Conservation (phyloP, 2,329 filamentous ascomycete species). For the Paraphoma sp. region DNA sequence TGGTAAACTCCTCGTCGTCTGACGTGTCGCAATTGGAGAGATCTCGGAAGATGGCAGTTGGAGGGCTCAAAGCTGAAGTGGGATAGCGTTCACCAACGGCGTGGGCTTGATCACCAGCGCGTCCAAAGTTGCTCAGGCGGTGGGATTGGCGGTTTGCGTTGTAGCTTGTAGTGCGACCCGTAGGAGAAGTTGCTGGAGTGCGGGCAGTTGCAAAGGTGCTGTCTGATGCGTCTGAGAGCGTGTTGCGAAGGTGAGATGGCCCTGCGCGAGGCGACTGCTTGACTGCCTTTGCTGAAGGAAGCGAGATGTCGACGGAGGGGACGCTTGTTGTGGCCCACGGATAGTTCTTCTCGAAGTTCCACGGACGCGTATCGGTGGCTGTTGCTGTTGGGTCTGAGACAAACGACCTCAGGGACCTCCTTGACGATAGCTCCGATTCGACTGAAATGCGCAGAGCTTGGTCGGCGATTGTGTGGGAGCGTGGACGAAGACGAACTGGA, state of each 20-base stretch:
- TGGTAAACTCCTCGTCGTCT: conserved; percentile 34
- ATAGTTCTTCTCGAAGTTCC: conserved; percentile 57
- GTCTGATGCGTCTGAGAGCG: conserved; percentile 32
- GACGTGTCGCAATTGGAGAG: conserved; percentile 32
- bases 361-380: conserved; percentile 48
- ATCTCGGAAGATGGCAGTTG: conserved; percentile 38
- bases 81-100: conserved; percentile 58
- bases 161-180: conserved; percentile 15
- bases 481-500: conserved; percentile 29
- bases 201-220: conserved; percentile 25
- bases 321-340: conserved; percentile 51
- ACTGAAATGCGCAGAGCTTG: conserved; percentile 19
- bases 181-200: conserved; percentile 20
- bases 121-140: conserved; percentile 29
- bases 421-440: conserved; percentile 31
- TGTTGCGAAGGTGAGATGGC: conserved; percentile 39
- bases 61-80: conserved; percentile 54
- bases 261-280: conserved; percentile 36
- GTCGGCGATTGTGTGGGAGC: conserved; percentile 27
- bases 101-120: conserved; percentile 36
- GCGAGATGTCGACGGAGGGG: conserved; percentile 49
- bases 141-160: conserved; percentile 22
- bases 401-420: conserved; percentile 36
- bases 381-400: conserved; percentile 32
- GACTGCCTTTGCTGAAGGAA: conserved; percentile 42